A percentile compares a stretch with the other conserved stretches of the same genome.
These are phyloP conservation scores for Rossbeevera mucosa DNA, from an alignment of 768 basidiomycete species.

Conservation along the genomic window DNA sequence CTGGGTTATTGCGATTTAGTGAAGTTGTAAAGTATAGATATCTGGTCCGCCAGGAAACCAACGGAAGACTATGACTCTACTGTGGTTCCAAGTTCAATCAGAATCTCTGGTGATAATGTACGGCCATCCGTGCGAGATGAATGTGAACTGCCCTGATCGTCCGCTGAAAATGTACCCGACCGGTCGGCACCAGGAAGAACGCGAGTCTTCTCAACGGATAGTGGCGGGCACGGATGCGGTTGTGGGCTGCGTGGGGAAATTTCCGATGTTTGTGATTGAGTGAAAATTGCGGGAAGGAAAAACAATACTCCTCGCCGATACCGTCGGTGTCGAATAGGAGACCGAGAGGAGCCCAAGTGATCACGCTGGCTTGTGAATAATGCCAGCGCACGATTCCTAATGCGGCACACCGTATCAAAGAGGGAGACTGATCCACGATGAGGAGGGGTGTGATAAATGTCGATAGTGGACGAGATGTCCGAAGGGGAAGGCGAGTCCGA, in stretches of 20 bases:
- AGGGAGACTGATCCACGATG: conserved; percentile 39
- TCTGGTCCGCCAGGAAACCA: conserved; percentile 8
- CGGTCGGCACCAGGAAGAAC: conserved; percentile 35
- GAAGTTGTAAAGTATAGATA: conserved; percentile 21
- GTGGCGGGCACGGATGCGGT: conserved; percentile 21
- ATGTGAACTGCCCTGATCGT: conserved; percentile 29
- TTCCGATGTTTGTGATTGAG: conserved; percentile 38
- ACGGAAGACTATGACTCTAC: conserved; percentile 20
- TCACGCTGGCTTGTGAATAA: conserved; percentile 42
- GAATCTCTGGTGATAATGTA: conserved; percentile 24
- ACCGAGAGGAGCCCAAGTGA: conserved; percentile 37
- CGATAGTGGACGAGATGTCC: conserved; percentile 41
- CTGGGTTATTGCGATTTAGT: conserved; percentile 26
- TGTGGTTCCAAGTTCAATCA: conserved; percentile 26
- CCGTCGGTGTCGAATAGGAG: conserved; percentile 44
- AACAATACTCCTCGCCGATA: conserved; percentile 64
- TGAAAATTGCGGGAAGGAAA: conserved; percentile 79
- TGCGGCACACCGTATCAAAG: conserved; percentile 49
- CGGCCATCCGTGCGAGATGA: conserved; percentile 27
- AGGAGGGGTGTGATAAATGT: conserved; percentile 38
- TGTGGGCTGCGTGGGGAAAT: conserved; percentile 30
- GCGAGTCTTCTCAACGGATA: conserved; percentile 45
- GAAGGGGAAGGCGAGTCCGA: conserved; percentile 54
- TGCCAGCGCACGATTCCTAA: conserved; percentile 50
- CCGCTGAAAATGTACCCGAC: conserved; percentile 23